A percentile compares a stretch with the other conserved stretches of the same genome.
These are phyloP conservation scores for Chamaecrista fasciculata DNA, from an alignment of 306 rosid species.

Conservation along the genomic window DNA sequence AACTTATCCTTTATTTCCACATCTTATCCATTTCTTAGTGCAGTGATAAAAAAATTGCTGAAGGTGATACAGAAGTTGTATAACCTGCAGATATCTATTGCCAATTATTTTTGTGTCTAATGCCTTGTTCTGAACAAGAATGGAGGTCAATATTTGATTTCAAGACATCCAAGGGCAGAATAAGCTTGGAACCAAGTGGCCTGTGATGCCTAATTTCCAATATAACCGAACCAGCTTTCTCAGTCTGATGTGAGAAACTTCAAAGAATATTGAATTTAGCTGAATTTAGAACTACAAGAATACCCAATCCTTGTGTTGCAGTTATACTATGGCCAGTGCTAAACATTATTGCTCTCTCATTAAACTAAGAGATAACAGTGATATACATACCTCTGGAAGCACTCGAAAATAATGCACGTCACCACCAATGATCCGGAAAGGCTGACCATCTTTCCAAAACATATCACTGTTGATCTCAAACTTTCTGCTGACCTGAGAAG, in stretches of 20 bases:
- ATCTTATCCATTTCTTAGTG: not conserved
- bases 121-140: not conserved
- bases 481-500: slow-evolving; percentile 45
- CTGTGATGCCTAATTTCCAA: not conserved
- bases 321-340: not conserved
- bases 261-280: not conserved
- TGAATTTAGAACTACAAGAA: not conserved
- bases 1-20: not conserved
- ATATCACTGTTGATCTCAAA: slow-evolving; percentile 65
- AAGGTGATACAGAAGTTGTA: not conserved
- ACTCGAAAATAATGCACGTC: slow-evolving; percentile 91
- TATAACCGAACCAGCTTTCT: not conserved
- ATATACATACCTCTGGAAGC: slow-evolving; percentile 74
- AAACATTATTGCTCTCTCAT: slow-evolving; percentile 12
- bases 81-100: not conserved
- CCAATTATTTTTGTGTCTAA: not conserved
- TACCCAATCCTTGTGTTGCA: not conserved
- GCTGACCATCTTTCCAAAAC: slow-evolving; percentile 85
- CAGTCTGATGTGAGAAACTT: not conserved
- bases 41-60: not conserved
- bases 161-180: not conserved
- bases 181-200: not conserved
- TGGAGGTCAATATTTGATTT: not conserved
- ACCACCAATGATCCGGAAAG: slow-evolving; percentile 89
- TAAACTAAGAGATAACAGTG: slow-evolving; percentile 8